Base-by-base conservation (phyloP, 1,284 basidiomycete species). In the Chalciporus sp. region DNA sequence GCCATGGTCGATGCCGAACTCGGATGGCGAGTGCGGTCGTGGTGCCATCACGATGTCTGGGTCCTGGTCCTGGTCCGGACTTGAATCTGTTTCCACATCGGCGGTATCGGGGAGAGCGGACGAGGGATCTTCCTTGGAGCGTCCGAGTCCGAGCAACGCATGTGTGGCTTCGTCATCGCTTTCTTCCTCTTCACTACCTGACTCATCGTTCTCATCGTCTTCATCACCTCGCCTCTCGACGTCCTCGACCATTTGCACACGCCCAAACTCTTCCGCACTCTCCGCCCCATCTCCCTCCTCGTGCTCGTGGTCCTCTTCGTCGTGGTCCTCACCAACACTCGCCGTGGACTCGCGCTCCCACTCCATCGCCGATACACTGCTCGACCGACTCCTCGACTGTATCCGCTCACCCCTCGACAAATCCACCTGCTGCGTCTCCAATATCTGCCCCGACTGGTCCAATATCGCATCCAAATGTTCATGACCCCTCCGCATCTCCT, bases 401-500 rank as follows among this genome's bases (percentile, higher is more conserved):
- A 74, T 75, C 11, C 72, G 42, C 47, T 78, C 75, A 9, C 75
- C 74, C 53, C 77, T 77, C 0, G 76, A 74, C 42, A 94, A 73
- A 62, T 90, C 88, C 1, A 82, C 78, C 41, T 90, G 85, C 64
- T 95, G 95, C 7, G 90, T 89, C 65, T 92, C 88, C 54, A 98
- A 76, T 61, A 97, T 85, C 49, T 90, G 86, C 0, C 92, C 92
- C 41, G 94, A 96, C 65, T 96, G 89, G 70, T 94, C 85, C 37
- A 98, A 76, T 61, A 98, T 94, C 3, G 88, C 92, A 69, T 95
- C 91, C 26, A 98, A 79, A 73, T 97, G 95, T 61, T 90, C 86
- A 57, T 90, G 90, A 0, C 89, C 89, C 11, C 82, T 72, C 19
- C 84, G 78, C 58, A 85, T 82, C 61, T 87, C 83, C 65, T 92